Conservation (phyloP, 768 basidiomycete genomes). For the Leccinum ochraceum region DNA sequence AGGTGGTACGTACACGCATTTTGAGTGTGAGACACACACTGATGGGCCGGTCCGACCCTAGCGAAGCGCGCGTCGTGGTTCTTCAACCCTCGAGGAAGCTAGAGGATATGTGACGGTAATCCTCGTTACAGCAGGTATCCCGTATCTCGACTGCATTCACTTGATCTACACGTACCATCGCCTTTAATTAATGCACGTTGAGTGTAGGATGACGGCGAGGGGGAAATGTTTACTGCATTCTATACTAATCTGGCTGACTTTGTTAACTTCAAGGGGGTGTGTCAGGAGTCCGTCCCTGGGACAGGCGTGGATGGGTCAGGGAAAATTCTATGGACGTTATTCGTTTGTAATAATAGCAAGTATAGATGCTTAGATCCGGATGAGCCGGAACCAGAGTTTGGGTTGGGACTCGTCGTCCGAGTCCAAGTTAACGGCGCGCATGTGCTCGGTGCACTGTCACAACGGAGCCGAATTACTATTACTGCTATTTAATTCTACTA, state of each 20-base stretch:
- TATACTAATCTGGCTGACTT: constrained; percentile 32
- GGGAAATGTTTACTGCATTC: constrained; percentile 15
- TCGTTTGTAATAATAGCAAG: constrained; percentile 18
- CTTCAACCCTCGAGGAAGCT: constrained; percentile 75
- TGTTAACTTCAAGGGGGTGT: not conserved
- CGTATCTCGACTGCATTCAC: constrained; percentile 19
- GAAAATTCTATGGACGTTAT: constrained; percentile 25
- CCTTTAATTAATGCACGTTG: constrained; percentile 24
- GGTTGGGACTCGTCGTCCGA: not conserved
- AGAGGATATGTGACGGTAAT: constrained; percentile 21
- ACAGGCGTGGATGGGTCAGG: constrained; percentile 24
- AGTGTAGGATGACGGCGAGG: constrained; percentile 12
- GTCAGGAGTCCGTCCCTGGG: constrained; percentile 22
- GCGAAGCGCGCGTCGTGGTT: constrained; percentile 95
- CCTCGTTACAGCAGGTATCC: constrained; percentile 13
- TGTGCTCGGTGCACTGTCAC: constrained; percentile 2
- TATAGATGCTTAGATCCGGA: constrained; percentile 15
- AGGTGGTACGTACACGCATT: constrained; percentile 32
- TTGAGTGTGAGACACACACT: constrained; percentile 20
- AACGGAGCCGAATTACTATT: constrained; percentile 26
- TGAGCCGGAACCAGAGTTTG: constrained; percentile 17
- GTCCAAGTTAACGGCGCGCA: not conserved
- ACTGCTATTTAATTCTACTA: not conserved
- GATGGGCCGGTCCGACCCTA: constrained; percentile 38
- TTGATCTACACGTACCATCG: constrained; percentile 33